Evolutionary conservation across 352 stramenopile species (phyloP), one percentile per base, ranked within the genome.

Genomic region (Nothophytophthora sp.): DNA sequence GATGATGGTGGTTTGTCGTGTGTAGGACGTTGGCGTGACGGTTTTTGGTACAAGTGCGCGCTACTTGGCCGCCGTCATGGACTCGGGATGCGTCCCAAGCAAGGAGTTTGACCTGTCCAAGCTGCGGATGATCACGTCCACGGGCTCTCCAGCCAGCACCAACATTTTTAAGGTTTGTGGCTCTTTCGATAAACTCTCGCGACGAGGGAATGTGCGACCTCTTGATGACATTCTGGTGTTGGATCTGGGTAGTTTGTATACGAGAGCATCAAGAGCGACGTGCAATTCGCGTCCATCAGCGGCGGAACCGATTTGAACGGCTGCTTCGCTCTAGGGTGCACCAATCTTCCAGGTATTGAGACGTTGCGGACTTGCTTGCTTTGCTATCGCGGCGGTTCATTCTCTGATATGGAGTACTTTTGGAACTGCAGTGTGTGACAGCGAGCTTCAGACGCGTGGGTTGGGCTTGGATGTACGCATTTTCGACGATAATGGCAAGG

Each of bases 261-360:
- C 41, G 58, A 80, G 23, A 60, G 73, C 5, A 88, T 91, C 60
- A 91, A 89, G 48, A 73, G 53, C 19, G 75, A 91, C 44, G 75
- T 87, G n/a, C 79, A 88, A 46, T 88, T 92, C 32, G 75, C 77
- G 3, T 90, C 76, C 12, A 94, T 96, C 59, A 92, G 76, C 27
- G 86, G 86, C 23, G 86, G 83, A 33, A 96, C 86, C 11, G 86
- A 96, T 47, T 64, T 92, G 24, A 92, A 92, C 50, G 81, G 81
- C 3, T 92, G 78, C 55, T 92, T 92, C 50, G 76, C 77, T 34
- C 60, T 88, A 4, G 81, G 81, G 5, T 90, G 79, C 58, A 75
- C 81, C 11, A 88, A 88, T 55, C 63, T 93, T 9, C 67, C 85
- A 63, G 68, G 72, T 83, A 72, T 33, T 54, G 19, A 48, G 22